Evolutionary conservation across 2,329 filamentous ascomycete genomes (phyloP).

Genomic region (Neopestalotiopsis sp.): DNA sequence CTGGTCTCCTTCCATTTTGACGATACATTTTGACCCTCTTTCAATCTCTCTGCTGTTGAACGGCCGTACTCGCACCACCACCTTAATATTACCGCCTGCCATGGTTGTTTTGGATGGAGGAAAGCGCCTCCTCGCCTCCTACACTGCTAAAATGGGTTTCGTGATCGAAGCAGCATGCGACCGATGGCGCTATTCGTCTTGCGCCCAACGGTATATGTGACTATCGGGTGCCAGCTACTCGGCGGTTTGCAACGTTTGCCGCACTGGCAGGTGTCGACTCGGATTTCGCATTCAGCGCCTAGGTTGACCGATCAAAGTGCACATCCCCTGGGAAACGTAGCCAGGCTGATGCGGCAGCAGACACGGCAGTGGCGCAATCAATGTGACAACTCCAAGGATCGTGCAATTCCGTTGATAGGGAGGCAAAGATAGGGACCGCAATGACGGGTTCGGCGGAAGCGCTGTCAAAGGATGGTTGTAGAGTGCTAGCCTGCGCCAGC

Average conservation of each 20-base stretch:
- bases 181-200: constrained; percentile 13
- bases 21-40: constrained; percentile 91
- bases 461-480: neutral
- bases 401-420: neutral
- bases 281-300: neutral
- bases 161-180: constrained; percentile 31
- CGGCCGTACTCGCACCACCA: constrained; percentile 94
- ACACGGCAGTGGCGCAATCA: neutral
- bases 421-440: neutral
- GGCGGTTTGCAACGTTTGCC: neutral
- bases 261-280: neutral
- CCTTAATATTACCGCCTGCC: constrained; percentile 97
- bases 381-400: neutral
- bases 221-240: neutral
- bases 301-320: neutral
- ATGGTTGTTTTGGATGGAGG: constrained; percentile 49
- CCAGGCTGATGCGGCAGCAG: neutral
- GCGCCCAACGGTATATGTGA: constrained; percentile 1
- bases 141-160: constrained; percentile 26
- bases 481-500: constrained; percentile 2
- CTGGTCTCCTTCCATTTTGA: constrained; percentile 94
- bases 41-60: constrained; percentile 97
- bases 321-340: neutral
- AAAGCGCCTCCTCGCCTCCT: constrained; percentile 28
- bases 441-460: neutral